These are phyloP conservation scores for Penicillium egyptiacum DNA, from an alignment of 495 filamentous ascomycete species.

Conservation along the genomic window DNA sequence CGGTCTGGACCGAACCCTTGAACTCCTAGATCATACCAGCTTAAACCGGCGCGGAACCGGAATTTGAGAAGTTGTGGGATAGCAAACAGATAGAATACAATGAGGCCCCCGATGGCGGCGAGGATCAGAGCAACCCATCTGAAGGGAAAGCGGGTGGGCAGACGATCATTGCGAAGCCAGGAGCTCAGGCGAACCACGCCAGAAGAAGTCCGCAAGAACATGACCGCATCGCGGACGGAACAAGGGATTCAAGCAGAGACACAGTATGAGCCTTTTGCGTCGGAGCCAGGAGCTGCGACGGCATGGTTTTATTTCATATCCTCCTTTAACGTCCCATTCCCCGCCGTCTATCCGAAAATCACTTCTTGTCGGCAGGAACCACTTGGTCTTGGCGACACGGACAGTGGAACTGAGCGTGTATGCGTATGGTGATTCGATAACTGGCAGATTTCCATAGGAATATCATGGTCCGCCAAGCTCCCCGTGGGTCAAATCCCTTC, in stretches of 20 bases:
- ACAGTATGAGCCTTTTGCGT: background rate
- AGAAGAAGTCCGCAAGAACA: constrained; percentile 28
- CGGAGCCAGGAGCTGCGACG: background rate
- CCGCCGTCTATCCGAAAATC: constrained; percentile 1
- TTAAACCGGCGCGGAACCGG: constrained; percentile 32
- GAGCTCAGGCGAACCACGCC: constrained; percentile 22
- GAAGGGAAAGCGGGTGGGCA: constrained; percentile 3
- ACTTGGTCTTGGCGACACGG: constrained; percentile 4
- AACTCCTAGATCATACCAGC: constrained; percentile 38
- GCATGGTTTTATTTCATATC: background rate
- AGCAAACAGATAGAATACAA: constrained; percentile 28
- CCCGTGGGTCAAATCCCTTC: background rate
- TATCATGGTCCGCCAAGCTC: constrained; percentile 16
- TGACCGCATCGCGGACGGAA: constrained; percentile 31
- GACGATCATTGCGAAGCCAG: constrained; percentile 19
- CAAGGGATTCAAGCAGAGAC: background rate
- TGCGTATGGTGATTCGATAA: constrained; percentile 14
- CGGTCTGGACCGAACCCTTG: constrained; percentile 39
- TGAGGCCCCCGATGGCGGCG: constrained; percentile 13
- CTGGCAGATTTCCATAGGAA: background rate
- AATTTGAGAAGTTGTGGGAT: constrained; percentile 35
- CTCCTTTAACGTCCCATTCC: background rate
- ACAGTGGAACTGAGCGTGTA: constrained; percentile 3
- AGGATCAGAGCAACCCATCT: constrained; percentile 16
- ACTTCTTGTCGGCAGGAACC: constrained; percentile 6